These are phyloP conservation scores for Immersiporthe knoxdaviesiana DNA, from an alignment of 2,329 filamentous ascomycete genomes.

Conservation along the genomic window DNA sequence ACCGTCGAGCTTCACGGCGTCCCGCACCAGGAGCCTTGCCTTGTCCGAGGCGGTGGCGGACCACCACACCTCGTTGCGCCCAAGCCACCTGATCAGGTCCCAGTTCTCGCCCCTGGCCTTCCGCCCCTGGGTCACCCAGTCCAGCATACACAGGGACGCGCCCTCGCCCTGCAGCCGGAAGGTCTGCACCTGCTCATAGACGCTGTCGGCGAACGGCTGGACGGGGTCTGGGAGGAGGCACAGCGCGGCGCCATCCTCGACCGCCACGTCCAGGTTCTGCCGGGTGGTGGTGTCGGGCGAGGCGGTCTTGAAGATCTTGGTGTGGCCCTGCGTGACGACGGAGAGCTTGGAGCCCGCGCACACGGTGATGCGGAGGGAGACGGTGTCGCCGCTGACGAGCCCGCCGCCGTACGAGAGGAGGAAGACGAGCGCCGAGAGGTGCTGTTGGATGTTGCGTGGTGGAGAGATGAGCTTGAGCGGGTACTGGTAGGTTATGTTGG, in stretches of 20 bases:
- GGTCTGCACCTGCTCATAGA: slow-evolving; percentile 82
- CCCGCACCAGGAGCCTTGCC: slow-evolving; percentile 75
- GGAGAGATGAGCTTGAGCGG: slow-evolving; percentile 92
- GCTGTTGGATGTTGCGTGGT: slow-evolving; percentile 62
- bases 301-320: slow-evolving; percentile 89
- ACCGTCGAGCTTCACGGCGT: slow-evolving; percentile 76
- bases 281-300: slow-evolving; percentile 58
- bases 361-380: slow-evolving; percentile 73
- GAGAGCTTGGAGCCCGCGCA: slow-evolving; percentile 67
- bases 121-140: slow-evolving; percentile 93
- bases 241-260: slow-evolving; percentile 57
- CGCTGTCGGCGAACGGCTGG: slow-evolving; percentile 83
- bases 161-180: slow-evolving; percentile 63
- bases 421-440: slow-evolving; percentile 76
- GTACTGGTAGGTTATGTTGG: slow-evolving; percentile 84
- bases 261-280: slow-evolving; percentile 57
- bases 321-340: slow-evolving; percentile 76
- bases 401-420: slow-evolving; percentile 94
- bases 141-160: slow-evolving; percentile 76
- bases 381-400: slow-evolving; percentile 82
- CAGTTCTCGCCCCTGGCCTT: slow-evolving; percentile 86
- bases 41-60: slow-evolving; percentile 36
- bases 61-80: slow-evolving; percentile 85
- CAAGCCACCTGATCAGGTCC: slow-evolving; percentile 78
- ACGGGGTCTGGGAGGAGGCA: slow-evolving; percentile 87